Evolutionary conservation across 192 early-diverging fungal species (phyloP).

Genomic region (Anaeromyces robustus): DNA sequence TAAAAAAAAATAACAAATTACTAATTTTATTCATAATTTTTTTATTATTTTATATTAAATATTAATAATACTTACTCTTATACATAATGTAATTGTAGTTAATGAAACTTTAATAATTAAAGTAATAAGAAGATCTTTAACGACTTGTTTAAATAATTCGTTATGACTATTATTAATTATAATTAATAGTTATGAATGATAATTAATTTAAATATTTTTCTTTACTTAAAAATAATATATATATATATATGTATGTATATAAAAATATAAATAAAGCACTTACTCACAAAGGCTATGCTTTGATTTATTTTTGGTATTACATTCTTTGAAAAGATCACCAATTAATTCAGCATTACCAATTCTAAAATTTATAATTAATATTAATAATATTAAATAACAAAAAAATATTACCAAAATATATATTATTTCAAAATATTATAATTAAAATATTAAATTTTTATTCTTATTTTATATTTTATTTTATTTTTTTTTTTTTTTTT

Average conservation of each 20-base stretch:
- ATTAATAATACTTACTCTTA: background rate
- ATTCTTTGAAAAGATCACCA: background rate
- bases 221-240: background rate
- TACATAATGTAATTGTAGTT: background rate
- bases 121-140: background rate
- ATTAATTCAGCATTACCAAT: slow-evolving; percentile 6
- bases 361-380: too few species aligned
- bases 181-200: too few species aligned
- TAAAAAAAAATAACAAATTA: too few species aligned
- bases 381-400: too few species aligned
- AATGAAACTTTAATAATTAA: background rate
- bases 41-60: too few species aligned
- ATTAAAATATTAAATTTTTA: too few species aligned
- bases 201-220: too few species aligned
- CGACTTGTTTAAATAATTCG: background rate
- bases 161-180: background rate
- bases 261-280: background rate
- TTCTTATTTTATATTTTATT: slow-evolving; percentile 12
- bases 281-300: background rate
- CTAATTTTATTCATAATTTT: too few species aligned
- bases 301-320: slow-evolving; percentile 10
- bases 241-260: background rate
- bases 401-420: too few species aligned
- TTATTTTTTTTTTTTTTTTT: slow-evolving; percentile 7
- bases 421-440: too few species aligned